Conservation (phyloP, 192 early-diverging fungal genomes). For the Paraglomus brasilianum region DNA sequence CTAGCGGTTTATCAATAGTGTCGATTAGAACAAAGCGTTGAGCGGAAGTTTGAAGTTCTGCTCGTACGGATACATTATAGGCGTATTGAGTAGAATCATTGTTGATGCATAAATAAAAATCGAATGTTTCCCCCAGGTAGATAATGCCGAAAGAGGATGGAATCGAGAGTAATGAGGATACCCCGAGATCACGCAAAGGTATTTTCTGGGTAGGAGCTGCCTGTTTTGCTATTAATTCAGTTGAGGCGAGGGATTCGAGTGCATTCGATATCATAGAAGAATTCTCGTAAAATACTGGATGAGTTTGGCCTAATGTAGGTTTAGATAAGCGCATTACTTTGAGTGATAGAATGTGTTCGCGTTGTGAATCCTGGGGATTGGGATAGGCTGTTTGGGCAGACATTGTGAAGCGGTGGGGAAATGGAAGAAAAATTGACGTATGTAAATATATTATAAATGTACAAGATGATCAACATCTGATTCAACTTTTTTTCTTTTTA, state of each 20-base stretch:
- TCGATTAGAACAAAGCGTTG: slow-evolving; percentile 77
- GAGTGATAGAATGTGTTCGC: slow-evolving; percentile 74
- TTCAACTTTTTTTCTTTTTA: neutral
- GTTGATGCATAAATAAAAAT: slow-evolving; percentile 81
- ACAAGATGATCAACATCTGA: neutral
- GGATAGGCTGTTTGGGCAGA: neutral
- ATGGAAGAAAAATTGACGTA: no score
- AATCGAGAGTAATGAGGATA: slow-evolving; percentile 71
- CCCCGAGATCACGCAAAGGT: slow-evolving; percentile 59
- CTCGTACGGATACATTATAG: slow-evolving; percentile 72
- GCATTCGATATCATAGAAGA: no score
- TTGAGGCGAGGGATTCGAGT: neutral
- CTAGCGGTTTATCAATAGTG: slow-evolving; percentile 42
- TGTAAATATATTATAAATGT: neutral
- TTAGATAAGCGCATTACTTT: slow-evolving; percentile 92
- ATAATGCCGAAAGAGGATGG: slow-evolving; percentile 89
- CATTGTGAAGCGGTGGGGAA: no score
- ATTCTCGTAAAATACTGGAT: slow-evolving; percentile 1
- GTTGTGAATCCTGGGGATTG: slow-evolving; percentile 35
- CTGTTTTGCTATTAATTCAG: neutral
- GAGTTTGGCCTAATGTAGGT: slow-evolving; percentile 37
- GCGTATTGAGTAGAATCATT: slow-evolving; percentile 74
- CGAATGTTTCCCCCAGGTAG: slow-evolving; percentile 92
- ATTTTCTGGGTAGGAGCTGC: slow-evolving; percentile 8
- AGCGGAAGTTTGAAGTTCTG: slow-evolving; percentile 84